phyloP scores from a whole-genome alignment of 2,329 filamentous ascomycete genomes.

The Pyrenochaeta sp. region DNA sequence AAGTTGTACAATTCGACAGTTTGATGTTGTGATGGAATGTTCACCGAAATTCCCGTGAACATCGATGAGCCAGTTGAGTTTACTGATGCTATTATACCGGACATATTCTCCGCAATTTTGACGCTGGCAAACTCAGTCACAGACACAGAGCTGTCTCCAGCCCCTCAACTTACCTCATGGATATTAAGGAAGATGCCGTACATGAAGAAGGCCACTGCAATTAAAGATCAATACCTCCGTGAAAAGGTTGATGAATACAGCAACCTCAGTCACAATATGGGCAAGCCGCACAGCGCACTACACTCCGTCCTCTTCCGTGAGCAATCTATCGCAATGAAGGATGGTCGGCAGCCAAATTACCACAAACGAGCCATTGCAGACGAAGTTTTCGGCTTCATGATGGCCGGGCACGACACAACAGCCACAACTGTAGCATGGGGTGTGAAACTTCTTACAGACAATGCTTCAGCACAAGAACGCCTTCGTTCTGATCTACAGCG shows the following conservation, averaged over 20 bases:
- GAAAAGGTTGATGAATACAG: not conserved
- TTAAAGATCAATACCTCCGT: conserved; percentile 9
- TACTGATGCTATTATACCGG: not conserved
- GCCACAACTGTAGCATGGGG: conserved; percentile 2
- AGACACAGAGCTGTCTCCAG: conserved; percentile 5
- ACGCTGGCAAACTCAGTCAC: conserved; percentile 9
- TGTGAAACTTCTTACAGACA: conserved; percentile 5
- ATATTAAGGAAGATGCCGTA: conserved; percentile 7
- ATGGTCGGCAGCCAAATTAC: conserved; percentile 4
- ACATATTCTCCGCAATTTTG: conserved; percentile 7
- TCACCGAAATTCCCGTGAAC: not conserved
- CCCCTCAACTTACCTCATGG: conserved; percentile 9
- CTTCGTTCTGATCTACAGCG: not conserved
- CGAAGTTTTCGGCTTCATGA: conserved; percentile 11
- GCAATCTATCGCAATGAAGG: not conserved
- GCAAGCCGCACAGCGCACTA: conserved; percentile 1
- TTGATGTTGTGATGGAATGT: not conserved
- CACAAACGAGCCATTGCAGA: conserved; percentile 5
- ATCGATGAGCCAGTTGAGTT: not conserved
- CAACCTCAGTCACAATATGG: not conserved
- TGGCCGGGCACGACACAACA: conserved; percentile 8
- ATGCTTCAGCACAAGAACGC: not conserved
- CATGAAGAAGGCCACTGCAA: conserved; percentile 5
- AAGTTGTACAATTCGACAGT: not conserved
- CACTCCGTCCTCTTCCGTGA: conserved; percentile 5